Evolutionary conservation across 2,329 filamentous ascomycete species (phyloP).

Genomic region (Curvularia eragrostidis): DNA sequence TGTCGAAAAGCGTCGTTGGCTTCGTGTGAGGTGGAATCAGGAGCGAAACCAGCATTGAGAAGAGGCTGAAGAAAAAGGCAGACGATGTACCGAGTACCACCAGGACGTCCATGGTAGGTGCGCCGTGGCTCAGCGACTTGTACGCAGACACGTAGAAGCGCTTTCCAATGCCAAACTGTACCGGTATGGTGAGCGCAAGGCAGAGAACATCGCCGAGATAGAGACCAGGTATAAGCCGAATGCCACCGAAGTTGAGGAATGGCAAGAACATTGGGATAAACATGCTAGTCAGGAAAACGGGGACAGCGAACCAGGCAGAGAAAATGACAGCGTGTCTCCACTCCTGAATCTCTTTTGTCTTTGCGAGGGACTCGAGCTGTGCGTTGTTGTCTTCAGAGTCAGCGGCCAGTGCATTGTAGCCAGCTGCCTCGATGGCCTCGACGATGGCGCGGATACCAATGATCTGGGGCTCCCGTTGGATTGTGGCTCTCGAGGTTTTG

Average conservation of each 20-base stretch:
- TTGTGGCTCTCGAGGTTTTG: constrained; percentile 73
- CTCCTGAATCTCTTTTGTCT: constrained; percentile 94
- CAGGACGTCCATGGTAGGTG: constrained; percentile 97
- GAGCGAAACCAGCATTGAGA: constrained; percentile 84
- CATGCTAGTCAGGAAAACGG: constrained; percentile 94
- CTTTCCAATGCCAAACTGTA: constrained; percentile 95
- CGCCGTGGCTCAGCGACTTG: constrained; percentile 87
- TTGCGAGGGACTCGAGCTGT: constrained; percentile 92
- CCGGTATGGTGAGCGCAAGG: constrained; percentile 82
- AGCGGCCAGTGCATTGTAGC: constrained; percentile 87
- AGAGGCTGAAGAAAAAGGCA: constrained; percentile 93
- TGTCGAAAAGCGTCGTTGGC: constrained; percentile 93
- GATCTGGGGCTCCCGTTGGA: constrained; percentile 73
- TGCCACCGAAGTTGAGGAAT: constrained; percentile 75
- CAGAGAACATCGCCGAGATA: constrained; percentile 90
- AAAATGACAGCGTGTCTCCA: constrained; percentile 83
- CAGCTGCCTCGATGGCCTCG: constrained; percentile 78
- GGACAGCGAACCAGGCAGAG: constrained; percentile 81
- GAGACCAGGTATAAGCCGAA: constrained; percentile 73
- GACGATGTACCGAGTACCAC: constrained; percentile 92
- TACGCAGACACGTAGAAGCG: constrained; percentile 94
- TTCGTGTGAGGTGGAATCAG: constrained; percentile 75
- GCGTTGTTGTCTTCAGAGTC: constrained; percentile 96
- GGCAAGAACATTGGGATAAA: constrained; percentile 85
- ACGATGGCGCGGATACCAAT: constrained; percentile 84